A percentile compares a stretch with the other conserved stretches of the same genome.
Evolutionary conservation across 2,329 filamentous ascomycete species (phyloP).

Genomic region (Trichophyton equinum): DNA sequence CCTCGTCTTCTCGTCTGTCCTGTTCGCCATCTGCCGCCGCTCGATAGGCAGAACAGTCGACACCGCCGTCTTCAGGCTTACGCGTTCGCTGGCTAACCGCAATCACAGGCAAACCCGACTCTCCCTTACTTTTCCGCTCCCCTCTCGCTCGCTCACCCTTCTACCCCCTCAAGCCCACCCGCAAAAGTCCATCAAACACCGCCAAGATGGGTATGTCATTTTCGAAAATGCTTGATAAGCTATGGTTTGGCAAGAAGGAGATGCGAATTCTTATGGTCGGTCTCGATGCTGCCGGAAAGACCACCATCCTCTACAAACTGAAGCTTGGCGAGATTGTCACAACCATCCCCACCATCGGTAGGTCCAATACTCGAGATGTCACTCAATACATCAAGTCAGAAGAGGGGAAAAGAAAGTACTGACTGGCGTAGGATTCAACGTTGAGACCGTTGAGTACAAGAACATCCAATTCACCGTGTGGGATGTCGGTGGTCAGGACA

Average conservation of each 20-base stretch:
- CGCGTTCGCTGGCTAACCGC: not conserved
- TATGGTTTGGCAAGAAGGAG: slow-evolving; percentile 95
- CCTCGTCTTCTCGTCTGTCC: not conserved
- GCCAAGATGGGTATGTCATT: slow-evolving; percentile 91
- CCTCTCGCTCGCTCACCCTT: not conserved
- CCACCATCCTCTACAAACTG: slow-evolving; percentile 99
- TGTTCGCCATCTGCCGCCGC: not conserved
- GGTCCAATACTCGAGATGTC: slow-evolving; percentile 24
- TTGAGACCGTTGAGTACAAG: slow-evolving; percentile 99
- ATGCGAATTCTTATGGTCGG: slow-evolving; percentile 99
- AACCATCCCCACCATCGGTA: slow-evolving; percentile 96
- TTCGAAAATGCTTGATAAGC: slow-evolving; percentile 89
- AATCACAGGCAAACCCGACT: not conserved
- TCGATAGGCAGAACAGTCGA: not conserved
- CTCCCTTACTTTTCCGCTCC: not conserved
- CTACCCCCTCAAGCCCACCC: slow-evolving; percentile 5
- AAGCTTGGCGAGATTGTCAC: slow-evolving; percentile 95
- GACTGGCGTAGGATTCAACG: slow-evolving; percentile 69
- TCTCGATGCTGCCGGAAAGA: slow-evolving; percentile 99
- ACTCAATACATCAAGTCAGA: not conserved
- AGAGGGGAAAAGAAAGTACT: not conserved
- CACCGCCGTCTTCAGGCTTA: not conserved
- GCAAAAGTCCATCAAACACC: slow-evolving; percentile 17
- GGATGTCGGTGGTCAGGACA: slow-evolving; percentile 99
- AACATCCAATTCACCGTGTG: slow-evolving; percentile 99